These are phyloP conservation scores for Candida neerlandica DNA, from an alignment of 1,139 yeast genomes.

Conservation along the genomic window DNA sequence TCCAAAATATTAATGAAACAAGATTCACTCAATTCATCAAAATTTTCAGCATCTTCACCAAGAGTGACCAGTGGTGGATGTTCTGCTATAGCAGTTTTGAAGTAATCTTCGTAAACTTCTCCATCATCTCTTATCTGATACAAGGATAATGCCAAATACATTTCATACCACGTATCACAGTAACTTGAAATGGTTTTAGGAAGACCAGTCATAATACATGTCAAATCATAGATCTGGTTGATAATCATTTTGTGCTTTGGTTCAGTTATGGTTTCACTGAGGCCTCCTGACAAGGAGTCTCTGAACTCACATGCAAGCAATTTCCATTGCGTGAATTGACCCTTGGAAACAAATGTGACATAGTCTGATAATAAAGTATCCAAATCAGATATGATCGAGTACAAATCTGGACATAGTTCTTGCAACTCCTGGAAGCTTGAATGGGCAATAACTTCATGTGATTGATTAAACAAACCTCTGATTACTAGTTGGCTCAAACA, in stretches of 20 bases:
- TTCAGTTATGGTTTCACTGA: constrained; percentile 21
- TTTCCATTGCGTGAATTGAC: constrained; percentile 54
- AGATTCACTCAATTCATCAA: constrained; percentile 50
- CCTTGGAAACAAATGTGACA: constrained; percentile 42
- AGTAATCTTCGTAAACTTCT: constrained; percentile 36
- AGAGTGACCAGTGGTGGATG: constrained; percentile 28
- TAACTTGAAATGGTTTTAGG: constrained; percentile 50
- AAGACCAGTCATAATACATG: constrained; percentile 55
- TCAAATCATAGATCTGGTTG: constrained; percentile 45
- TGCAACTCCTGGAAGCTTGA: constrained; percentile 44
- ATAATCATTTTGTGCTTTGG: constrained; percentile 28
- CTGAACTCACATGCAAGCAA: constrained; percentile 51
- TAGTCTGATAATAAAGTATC: constrained; percentile 41
- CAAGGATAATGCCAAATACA: constrained; percentile 59
- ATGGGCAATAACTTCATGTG: constrained; percentile 48
- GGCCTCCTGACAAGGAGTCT: constrained; percentile 37
- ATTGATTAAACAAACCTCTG: constrained; percentile 66
- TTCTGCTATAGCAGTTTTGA: constrained; percentile 33
- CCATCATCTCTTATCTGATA: constrained; percentile 57
- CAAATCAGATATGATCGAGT: constrained; percentile 52
- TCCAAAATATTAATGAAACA: constrained; percentile 62
- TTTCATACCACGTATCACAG: constrained; percentile 72
- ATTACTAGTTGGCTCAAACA: constrained; percentile 57
- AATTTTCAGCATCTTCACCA: constrained; percentile 21
- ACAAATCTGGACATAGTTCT: constrained; percentile 29